Conservation (phyloP, 768 basidiomycete species). For the Lentinula raphanica region DNA sequence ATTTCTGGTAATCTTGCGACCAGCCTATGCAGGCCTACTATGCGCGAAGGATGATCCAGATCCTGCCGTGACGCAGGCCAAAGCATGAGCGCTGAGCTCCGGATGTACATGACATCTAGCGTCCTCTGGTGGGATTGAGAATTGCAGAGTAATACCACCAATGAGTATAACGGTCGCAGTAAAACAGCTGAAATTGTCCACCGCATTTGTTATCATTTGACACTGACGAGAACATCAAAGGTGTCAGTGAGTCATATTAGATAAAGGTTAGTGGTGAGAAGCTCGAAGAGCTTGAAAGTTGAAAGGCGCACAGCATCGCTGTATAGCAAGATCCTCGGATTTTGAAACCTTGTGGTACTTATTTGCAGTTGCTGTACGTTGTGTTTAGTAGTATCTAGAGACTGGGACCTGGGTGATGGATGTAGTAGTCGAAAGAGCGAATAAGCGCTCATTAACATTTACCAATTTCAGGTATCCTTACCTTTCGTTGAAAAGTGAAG, state of each 20-base stretch:
- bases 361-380: too few species aligned
- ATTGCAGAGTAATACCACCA: background rate
- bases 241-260: background rate
- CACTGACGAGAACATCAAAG: background rate
- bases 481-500: constrained; percentile 28
- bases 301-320: background rate
- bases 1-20: background rate
- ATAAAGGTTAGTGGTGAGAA: background rate
- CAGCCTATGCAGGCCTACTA: too few species aligned
- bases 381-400: too few species aligned
- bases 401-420: too few species aligned
- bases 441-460: too few species aligned
- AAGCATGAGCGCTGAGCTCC: background rate
- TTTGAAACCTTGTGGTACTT: too few species aligned
- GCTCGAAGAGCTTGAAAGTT: background rate
- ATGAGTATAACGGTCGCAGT: too few species aligned
- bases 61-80: background rate
- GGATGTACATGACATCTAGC: background rate
- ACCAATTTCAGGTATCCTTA: constrained; percentile 7
- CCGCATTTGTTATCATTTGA: background rate
- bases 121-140: background rate
- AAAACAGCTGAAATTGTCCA: too few species aligned
- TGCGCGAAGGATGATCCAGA: background rate
- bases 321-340: background rate
- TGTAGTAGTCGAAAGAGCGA: too few species aligned